A percentile compares a stretch with the other conserved stretches of the same genome.
Evolutionary conservation across 2,329 filamentous ascomycete genomes (phyloP).

Genomic region (Penicillium vulpinum): DNA sequence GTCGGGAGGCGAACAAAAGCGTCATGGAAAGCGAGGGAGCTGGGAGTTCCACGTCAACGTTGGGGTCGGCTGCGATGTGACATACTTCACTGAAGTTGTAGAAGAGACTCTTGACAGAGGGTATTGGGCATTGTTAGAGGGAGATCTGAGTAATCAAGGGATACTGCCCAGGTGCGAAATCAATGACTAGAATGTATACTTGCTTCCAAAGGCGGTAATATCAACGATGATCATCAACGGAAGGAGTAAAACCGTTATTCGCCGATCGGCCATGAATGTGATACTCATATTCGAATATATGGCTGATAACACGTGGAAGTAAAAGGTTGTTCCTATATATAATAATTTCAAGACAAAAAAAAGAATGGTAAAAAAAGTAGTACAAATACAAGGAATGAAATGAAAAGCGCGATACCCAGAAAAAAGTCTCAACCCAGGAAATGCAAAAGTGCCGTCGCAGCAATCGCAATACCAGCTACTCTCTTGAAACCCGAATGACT

Average conservation of each 20-base stretch:
- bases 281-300: not conserved
- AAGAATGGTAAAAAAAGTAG: not conserved
- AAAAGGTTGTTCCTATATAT: not conserved
- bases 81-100: not conserved
- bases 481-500: not conserved
- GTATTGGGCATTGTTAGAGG: not conserved
- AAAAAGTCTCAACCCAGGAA: not conserved
- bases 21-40: slow-evolving; percentile 16
- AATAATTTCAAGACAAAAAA: not conserved
- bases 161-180: not conserved
- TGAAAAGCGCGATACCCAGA: not conserved
- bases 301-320: not conserved
- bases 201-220: not conserved
- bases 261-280: not conserved
- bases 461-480: not conserved
- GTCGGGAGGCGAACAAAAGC: slow-evolving; percentile 12
- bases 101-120: too few relatives aligned
- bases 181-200: not conserved
- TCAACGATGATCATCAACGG: not conserved
- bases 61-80: not conserved
- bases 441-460: not conserved
- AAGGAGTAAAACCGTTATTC: not conserved
- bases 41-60: not conserved
- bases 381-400: slow-evolving; percentile 5
- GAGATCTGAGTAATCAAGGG: slow-evolving; percentile 1